Percentiles rank a stretch among this genome's conserved stretches.
Evolutionary conservation across 1,139 yeast species (phyloP).

Genomic region (Zygoascus sp.): DNA sequence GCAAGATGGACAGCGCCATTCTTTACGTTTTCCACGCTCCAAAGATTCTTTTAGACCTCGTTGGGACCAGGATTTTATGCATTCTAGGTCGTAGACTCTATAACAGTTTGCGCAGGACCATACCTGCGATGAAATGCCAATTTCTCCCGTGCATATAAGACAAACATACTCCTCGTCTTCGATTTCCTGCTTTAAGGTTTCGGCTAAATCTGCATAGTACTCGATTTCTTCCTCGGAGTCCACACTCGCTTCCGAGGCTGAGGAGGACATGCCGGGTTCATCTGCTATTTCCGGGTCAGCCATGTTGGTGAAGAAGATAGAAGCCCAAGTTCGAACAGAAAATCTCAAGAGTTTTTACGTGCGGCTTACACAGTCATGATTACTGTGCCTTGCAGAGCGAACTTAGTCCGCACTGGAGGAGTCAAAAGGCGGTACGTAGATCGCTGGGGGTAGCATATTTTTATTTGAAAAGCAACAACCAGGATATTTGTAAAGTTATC

Average conservation of each 20-base stretch:
- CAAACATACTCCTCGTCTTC: slow-evolving; percentile 68
- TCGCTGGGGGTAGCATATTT: too few species aligned
- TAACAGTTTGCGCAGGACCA: slow-evolving; percentile 75
- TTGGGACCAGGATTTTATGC: slow-evolving; percentile 78
- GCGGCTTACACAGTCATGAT: too few species aligned
- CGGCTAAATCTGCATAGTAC: slow-evolving; percentile 29
- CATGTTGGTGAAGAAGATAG: too few species aligned
- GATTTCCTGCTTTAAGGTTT: slow-evolving; percentile 46
- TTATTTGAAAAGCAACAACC: too few species aligned
- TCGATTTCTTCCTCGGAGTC: slow-evolving; percentile 2
- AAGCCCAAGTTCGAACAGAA: too few species aligned
- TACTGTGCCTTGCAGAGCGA: too few species aligned
- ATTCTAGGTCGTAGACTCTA: slow-evolving; percentile 75
- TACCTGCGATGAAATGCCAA: slow-evolving; percentile 59
- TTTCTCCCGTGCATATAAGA: slow-evolving; percentile 78
- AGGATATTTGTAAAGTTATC: too few species aligned
- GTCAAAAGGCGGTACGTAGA: too few species aligned
- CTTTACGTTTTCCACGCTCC: slow-evolving; percentile 29
- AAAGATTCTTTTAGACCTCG: slow-evolving; percentile 44
- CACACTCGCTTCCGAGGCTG: not conserved
- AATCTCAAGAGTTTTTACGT: too few species aligned
- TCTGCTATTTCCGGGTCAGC: too few species aligned
- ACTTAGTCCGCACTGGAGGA: too few species aligned
- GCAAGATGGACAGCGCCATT: slow-evolving; percentile 91
- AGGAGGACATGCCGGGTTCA: not conserved